Base-by-base conservation (phyloP, 495 filamentous ascomycete species). In the Thermochaetoides thermophila region DNA sequence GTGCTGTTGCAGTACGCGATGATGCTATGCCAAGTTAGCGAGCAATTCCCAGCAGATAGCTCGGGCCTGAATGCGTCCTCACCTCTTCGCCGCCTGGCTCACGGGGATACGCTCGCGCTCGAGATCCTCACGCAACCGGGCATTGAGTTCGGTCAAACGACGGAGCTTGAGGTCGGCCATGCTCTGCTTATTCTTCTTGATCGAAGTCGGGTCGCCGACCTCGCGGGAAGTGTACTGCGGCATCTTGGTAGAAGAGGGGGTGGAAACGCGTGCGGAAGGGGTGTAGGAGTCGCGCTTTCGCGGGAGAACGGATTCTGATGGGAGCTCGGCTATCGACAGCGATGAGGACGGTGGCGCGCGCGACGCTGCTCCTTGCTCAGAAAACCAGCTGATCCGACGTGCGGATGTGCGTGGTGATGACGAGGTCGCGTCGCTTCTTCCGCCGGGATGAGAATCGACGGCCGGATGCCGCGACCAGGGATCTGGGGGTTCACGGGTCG, bases 111-210 rank as follows among this genome's bases (percentile, higher is more conserved):
- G 73, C 40, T 89, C 82, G 55, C 89, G 72, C 36, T 96, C 89
- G 37, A 97, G 64, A 62, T 97, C 89, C 57, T 97, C 89, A 47
- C 83, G 74, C 53, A 97, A 68, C 43, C 91, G 76, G 46, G 78
- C 76, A 68, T 96, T 97, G 54, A 97, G 73, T 63, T 97, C 89
- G 30, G 84, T 95, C 58, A 97, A 67, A 27, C 91, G 81, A 42
- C 89, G 80, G 44, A 95, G 74, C 66, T 96, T 97, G 35, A 96
- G 73, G 60, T 96, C 89, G 31, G 89, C 91, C 75, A 96, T 94
- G 57, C 83, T 91, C 60, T 97, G 91, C 69, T 94, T 95, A 72
- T 91, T 95, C 65, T 85, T 91, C 70, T 79, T 89, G 51, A 86
- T 78, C 45, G 71, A 66, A 48, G 64, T 66, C 46, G 67, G 69